These are phyloP conservation scores for Krasilnikovozyma curviuscula DNA, from an alignment of 768 basidiomycete genomes.

Conservation along the genomic window DNA sequence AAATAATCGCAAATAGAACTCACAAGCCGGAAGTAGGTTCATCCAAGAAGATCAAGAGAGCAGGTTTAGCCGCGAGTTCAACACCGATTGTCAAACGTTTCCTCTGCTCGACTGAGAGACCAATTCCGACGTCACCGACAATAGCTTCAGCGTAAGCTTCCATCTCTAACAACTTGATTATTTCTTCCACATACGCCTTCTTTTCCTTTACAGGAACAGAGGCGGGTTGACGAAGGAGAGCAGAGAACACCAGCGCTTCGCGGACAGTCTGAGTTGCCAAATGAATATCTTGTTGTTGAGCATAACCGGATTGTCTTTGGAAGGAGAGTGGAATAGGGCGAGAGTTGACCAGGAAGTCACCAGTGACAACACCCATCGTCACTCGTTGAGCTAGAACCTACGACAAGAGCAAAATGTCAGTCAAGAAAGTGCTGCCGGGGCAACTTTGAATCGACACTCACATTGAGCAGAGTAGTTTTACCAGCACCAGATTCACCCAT, in stretches of 20 bases:
- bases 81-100: slow-evolving; percentile 26
- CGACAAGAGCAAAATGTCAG: neutral
- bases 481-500: slow-evolving; percentile 34
- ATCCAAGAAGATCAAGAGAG: slow-evolving; percentile 33
- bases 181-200: slow-evolving; percentile 29
- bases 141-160: neutral
- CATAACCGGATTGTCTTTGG: slow-evolving; percentile 31
- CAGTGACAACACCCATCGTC: slow-evolving; percentile 31
- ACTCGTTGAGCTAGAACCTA: slow-evolving; percentile 14
- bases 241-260: slow-evolving; percentile 30
- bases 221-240: slow-evolving; percentile 29
- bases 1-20: no score
- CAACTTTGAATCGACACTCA: slow-evolving; percentile 13
- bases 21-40: slow-evolving; percentile 27
- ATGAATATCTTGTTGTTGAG: slow-evolving; percentile 27
- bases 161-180: neutral
- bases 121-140: slow-evolving; percentile 8
- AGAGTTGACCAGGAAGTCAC: slow-evolving; percentile 32
- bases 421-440: slow-evolving; percentile 15
- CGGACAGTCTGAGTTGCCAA: slow-evolving; percentile 28
- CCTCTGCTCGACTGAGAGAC: slow-evolving; percentile 21
- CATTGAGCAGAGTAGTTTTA: slow-evolving; percentile 24
- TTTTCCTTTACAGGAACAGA: slow-evolving; percentile 23
- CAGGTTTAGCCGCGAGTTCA: slow-evolving; percentile 47
- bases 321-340: slow-evolving; percentile 27